phyloP scores from a whole-genome alignment of 139 green algal genomes.

The Limnomonas spitsbergensis region DNA sequence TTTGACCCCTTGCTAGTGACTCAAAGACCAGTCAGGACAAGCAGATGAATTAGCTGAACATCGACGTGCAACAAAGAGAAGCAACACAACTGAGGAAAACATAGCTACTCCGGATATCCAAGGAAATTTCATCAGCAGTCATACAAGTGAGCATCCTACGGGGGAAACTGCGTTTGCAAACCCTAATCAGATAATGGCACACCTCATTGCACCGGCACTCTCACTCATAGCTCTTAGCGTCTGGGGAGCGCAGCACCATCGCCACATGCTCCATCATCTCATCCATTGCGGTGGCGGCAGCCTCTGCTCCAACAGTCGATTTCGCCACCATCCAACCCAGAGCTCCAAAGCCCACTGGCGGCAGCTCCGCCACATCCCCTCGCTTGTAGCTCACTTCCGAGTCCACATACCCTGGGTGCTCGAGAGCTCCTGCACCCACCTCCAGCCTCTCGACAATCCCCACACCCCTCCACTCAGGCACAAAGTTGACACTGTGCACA shows the following conservation, averaged over 20 bases:
- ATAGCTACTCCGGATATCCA: too few species aligned
- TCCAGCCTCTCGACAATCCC: conserved; percentile 12
- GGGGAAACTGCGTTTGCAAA: too few species aligned
- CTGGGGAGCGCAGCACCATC: not conserved
- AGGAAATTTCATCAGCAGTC: too few species aligned
- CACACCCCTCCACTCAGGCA: conserved; percentile 13
- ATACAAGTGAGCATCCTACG: too few species aligned
- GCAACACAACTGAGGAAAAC: too few species aligned
- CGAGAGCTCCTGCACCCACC: not conserved
- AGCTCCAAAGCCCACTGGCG: not conserved
- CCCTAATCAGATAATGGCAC: too few species aligned
- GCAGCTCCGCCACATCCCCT: conserved; percentile 4
- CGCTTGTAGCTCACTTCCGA: conserved; percentile 7
- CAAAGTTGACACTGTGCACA: conserved; percentile 19
- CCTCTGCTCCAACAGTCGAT: not conserved
- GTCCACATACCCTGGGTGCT: conserved; percentile 3
- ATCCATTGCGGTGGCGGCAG: not conserved
- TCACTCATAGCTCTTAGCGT: not conserved
- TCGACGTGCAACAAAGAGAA: too few species aligned
- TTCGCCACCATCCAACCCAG: conserved; percentile 20
- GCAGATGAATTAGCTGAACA: too few species aligned
- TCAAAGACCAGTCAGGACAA: too few species aligned
- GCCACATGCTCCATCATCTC: not conserved
- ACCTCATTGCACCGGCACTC: too few species aligned
- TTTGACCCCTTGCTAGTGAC: too few species aligned